Conservation (phyloP, 257 asterid genomes). For the Salvia miltiorrhiza region DNA sequence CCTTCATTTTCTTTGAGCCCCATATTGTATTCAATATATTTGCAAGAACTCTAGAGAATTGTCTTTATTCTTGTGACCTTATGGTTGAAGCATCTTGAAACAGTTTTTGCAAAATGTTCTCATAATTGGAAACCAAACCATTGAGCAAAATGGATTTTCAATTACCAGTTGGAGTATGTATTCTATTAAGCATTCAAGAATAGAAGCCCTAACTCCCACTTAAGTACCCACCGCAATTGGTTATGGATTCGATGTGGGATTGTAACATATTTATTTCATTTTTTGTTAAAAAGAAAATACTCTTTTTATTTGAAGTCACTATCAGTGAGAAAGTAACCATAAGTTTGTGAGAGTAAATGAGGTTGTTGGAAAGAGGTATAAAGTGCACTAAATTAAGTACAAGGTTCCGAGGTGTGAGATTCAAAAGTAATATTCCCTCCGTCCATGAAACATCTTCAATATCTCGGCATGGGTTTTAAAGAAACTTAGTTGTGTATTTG, state of each 20-base stretch:
- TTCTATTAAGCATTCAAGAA: not conserved
- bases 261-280: not conserved
- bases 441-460: too few species aligned
- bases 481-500: too few species aligned
- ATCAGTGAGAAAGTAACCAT: constrained; percentile 12
- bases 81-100: not conserved
- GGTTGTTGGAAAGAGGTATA: not conserved
- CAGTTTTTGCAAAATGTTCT: not conserved
- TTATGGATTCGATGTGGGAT: too few species aligned
- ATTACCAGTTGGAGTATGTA: not conserved
- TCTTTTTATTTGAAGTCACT: not conserved
- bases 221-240: too few species aligned
- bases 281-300: not conserved
- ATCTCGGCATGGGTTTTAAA: too few species aligned
- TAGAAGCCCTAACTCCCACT: too few species aligned
- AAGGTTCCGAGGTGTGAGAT: not conserved
- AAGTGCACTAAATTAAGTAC: not conserved
- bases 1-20: not conserved
- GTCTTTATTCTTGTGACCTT: not conserved
- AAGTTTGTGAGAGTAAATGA: not conserved
- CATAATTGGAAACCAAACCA: not conserved
- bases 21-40: not conserved
- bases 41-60: not conserved
- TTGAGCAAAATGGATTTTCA: not conserved
- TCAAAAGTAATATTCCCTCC: too few species aligned